Percentiles rank a stretch among this genome's conserved stretches.
Conservation (phyloP, 2,329 filamentous ascomycete species). For the Beauveria australis region DNA sequence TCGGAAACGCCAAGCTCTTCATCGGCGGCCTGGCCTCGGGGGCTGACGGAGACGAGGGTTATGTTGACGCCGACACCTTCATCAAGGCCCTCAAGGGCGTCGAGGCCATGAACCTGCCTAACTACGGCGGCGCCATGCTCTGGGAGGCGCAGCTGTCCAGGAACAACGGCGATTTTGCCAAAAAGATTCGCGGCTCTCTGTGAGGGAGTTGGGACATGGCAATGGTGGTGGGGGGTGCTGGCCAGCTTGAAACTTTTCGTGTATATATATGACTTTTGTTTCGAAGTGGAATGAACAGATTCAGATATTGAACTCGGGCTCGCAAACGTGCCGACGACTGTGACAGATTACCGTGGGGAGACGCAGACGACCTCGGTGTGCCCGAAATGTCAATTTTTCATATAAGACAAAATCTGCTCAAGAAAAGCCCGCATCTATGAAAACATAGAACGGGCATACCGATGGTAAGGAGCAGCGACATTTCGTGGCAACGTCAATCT, state of each 20-base stretch:
- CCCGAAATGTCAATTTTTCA: too few species aligned
- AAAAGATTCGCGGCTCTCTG: slow-evolving; percentile 12
- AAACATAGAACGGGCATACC: too few species aligned
- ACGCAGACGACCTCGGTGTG: too few species aligned
- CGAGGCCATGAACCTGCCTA: slow-evolving; percentile 44
- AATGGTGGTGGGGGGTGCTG: not conserved
- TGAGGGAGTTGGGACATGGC: not conserved
- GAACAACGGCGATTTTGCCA: slow-evolving; percentile 39
- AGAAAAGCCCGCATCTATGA: too few species aligned
- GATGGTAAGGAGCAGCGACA: too few species aligned
- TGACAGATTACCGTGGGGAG: not conserved
- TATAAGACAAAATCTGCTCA: too few species aligned
- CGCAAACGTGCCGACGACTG: not conserved
- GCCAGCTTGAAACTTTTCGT: not conserved
- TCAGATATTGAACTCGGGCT: not conserved
- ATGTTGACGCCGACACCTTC: slow-evolving; percentile 36
- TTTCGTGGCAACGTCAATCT: too few species aligned
- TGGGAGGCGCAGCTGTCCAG: slow-evolving; percentile 54
- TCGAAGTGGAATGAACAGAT: slow-evolving; percentile 1
- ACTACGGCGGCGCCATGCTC: slow-evolving; percentile 59
- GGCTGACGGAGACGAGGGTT: slow-evolving; percentile 43
- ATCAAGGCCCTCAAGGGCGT: slow-evolving; percentile 33
- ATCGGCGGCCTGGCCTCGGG: slow-evolving; percentile 49
- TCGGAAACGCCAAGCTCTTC: slow-evolving; percentile 50
- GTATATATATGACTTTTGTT: slow-evolving; percentile 7